These are phyloP conservation scores for Murraya koenigii DNA, from an alignment of 345 rosid species.

Conservation along the genomic window DNA sequence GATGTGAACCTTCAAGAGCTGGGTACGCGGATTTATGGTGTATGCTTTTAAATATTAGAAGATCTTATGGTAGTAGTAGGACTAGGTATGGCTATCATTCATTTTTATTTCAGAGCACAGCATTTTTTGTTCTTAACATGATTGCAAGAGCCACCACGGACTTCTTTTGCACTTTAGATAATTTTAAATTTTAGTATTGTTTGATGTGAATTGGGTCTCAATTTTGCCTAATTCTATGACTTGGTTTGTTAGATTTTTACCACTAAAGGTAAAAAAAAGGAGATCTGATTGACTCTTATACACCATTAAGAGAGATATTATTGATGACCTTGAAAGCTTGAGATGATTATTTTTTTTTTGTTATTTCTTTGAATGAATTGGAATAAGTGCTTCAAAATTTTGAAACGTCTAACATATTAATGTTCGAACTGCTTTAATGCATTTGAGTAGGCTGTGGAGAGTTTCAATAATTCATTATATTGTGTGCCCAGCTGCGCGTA, in stretches of 20 bases:
- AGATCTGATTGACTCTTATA: neutral
- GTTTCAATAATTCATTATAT: slow-evolving; percentile 2
- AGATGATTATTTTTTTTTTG: neutral
- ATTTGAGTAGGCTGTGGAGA: neutral
- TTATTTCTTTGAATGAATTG: neutral
- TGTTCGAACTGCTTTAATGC: neutral
- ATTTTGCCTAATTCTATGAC: neutral
- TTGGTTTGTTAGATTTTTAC: neutral
- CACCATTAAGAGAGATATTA: neutral
- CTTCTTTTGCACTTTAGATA: neutral
- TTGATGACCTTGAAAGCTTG: neutral
- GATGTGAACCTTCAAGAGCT: slow-evolving; percentile 87
- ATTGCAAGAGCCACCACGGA: neutral
- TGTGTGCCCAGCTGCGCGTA: slow-evolving; percentile 78
- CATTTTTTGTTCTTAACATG: neutral
- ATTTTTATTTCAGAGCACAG: neutral
- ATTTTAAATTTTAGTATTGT: neutral
- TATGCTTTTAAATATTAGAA: neutral
- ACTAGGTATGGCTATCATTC: neutral
- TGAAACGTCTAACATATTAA: neutral
- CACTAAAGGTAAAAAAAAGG: neutral
- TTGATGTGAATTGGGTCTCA: neutral
- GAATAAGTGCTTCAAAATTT: neutral
- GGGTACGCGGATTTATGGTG: slow-evolving; percentile 44
- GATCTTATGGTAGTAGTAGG: neutral